Conservation (phyloP, 139 green algal species). For the Chlamydomonas incerta region DNA sequence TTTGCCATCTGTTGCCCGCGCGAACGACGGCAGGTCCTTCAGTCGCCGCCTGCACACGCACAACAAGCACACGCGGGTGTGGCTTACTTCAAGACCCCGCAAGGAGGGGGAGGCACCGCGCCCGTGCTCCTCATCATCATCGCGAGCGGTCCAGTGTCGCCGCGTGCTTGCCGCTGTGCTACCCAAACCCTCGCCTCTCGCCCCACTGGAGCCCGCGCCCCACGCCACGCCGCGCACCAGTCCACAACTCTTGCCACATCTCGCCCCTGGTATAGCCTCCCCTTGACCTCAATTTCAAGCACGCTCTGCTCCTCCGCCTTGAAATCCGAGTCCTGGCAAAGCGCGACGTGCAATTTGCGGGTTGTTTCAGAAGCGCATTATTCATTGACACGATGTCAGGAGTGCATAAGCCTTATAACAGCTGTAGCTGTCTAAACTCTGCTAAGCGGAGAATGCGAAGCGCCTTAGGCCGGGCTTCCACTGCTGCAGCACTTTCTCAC, state of each 20-base stretch:
- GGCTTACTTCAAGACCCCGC: background rate
- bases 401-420: too few relatives aligned
- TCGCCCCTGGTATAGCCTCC: background rate
- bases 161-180: background rate
- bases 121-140: too few relatives aligned
- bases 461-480: too few relatives aligned
- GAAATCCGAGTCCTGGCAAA: constrained; percentile 16
- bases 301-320: background rate
- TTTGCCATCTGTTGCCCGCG: constrained; percentile 5
- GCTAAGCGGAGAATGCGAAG: too few relatives aligned
- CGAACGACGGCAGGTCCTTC: constrained; percentile 14
- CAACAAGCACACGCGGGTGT: background rate
- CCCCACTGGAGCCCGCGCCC: background rate
- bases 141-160: too few relatives aligned
- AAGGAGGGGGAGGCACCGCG: background rate
- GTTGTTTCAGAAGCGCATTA: too few relatives aligned
- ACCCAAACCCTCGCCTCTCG: background rate
- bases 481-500: too few relatives aligned
- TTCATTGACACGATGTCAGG: too few relatives aligned
- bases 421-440: too few relatives aligned
- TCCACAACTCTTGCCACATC: constrained; percentile 6
- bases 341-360: too few relatives aligned
- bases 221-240: background rate
- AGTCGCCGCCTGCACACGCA: background rate
- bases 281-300: background rate